Base-by-base conservation (phyloP, 1,284 basidiomycete genomes). In the Tilletia caries region DNA sequence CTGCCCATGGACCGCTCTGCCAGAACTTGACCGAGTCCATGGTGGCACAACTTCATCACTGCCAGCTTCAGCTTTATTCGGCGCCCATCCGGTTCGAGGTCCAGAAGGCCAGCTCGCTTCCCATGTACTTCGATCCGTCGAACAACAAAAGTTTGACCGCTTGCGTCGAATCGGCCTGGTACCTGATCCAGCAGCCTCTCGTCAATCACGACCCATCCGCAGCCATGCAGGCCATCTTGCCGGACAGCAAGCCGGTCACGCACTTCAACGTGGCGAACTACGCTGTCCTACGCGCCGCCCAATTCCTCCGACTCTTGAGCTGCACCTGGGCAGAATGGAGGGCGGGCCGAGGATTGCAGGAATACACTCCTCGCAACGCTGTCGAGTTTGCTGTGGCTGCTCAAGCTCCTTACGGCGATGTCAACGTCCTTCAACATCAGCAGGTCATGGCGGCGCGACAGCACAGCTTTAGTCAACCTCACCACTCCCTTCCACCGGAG, bases 111-210 rank as follows among this genome's bases (percentile, higher is more conserved):
- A 25, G 23, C 4, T 23, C n/a, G 2, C 15, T 44, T 15, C 34
- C 62, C 29, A 33, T 69, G 5, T 18, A 67, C 1, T 69, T 69
- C 32, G 29, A 23, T 27, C 65, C 48, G 10, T 52, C 44, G 32
- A 44, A 60, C 4, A 27, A 25, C 6, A 52, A 60, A 27, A 41
- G 65, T 1, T 46, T 70, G 23, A 65, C 46, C 52, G 68, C 68
- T 18, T 67, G 64, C 23, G 66, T 70, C 29, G 68, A 70, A 58
- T 67, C 65, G 2, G 65, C 68, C 23, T 70, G 65, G 65, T 65
- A 70, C 52, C 64, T 70, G 10, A n/a, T 60, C 18, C 68, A 64
- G 2, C 54, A 44, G 41, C 58, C 67, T 32, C 62, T 64, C 34
- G 54, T 60, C 54, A 60, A 60, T 32, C 54, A 32, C 54, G 54